Evolutionary conservation across 345 rosid species (phyloP).

Genomic region (Diplotaxis tenuifolia): DNA sequence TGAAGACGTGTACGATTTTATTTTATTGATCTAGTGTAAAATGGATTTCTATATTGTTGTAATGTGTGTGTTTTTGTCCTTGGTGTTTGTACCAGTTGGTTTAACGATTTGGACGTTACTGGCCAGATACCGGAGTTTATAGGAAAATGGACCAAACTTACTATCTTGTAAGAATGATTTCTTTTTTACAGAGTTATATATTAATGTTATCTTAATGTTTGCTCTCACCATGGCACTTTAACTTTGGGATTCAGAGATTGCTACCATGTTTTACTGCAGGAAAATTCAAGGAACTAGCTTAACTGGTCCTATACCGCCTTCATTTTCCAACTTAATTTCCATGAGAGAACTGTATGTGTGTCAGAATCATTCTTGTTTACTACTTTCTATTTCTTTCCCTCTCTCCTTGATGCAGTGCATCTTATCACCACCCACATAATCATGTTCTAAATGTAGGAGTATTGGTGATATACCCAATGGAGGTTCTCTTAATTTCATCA

Average conservation of each 20-base stretch:
- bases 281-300: constrained; percentile 57
- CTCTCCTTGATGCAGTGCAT: no score
- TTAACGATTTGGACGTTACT: constrained; percentile 42
- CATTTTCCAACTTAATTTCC: constrained; percentile 49
- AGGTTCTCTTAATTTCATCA: constrained; percentile 49
- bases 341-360: constrained; percentile 55
- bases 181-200: no score
- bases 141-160: constrained; percentile 51
- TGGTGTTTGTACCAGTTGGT: constrained; percentile 38
- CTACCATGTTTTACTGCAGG: constrained; percentile 38
- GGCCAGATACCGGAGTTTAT: constrained; percentile 57
- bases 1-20: constrained; percentile 26
- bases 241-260: no score
- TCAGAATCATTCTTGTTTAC: not conserved
- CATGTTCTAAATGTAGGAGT: constrained; percentile 41
- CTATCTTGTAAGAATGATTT: constrained; percentile 42
- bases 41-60: not conserved
- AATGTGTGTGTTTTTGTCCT: not conserved
- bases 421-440: no score
- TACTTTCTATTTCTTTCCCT: not conserved
- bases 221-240: no score
- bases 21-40: not conserved
- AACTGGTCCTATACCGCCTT: constrained; percentile 56
- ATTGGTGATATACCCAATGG: constrained; percentile 59
- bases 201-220: no score